phyloP scores from a whole-genome alignment of 805 yeast species.

The Zygosaccharomyces siamensis region DNA sequence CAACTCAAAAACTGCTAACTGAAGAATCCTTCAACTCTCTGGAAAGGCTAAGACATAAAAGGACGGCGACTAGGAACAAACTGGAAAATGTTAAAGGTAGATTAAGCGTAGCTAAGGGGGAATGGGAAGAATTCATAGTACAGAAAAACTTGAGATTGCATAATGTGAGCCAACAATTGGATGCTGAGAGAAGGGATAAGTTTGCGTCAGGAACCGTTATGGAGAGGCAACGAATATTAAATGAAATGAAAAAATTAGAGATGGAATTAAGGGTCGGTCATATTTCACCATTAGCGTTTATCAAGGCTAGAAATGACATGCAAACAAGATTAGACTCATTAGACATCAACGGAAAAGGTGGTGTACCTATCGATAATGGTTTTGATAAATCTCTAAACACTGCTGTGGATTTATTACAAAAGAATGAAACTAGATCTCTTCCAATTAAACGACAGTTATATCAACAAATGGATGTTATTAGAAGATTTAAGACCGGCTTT shows the following conservation, averaged over 20 bases:
- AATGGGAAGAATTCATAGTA: conserved; percentile 13
- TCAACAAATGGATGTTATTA: conserved; percentile 17
- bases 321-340: conserved; percentile 16
- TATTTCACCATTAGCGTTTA: conserved; percentile 11
- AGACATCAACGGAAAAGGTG: not conserved
- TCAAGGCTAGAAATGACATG: conserved; percentile 9
- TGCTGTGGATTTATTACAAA: conserved; percentile 18
- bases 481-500: conserved; percentile 17
- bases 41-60: conserved; percentile 11
- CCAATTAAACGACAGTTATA: conserved; percentile 16
- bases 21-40: conserved; percentile 16
- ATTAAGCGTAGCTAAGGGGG: conserved; percentile 5
- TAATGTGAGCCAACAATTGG: conserved; percentile 18
- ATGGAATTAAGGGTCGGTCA: conserved; percentile 13
- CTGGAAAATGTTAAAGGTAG: conserved; percentile 16
- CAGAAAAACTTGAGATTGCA: conserved; percentile 18
- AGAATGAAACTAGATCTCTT: conserved; percentile 20
- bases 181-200: conserved; percentile 18
- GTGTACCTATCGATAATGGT: conserved; percentile 6
- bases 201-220: conserved; percentile 11
- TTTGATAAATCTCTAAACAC: conserved; percentile 21
- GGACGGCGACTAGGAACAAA: conserved; percentile 20
- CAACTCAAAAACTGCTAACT: conserved; percentile 16
- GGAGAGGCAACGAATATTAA: conserved; percentile 18
- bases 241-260: conserved; percentile 17